These are phyloP conservation scores for Sclerotinia spermophila DNA, from an alignment of 2,329 filamentous ascomycete species.

Conservation along the genomic window DNA sequence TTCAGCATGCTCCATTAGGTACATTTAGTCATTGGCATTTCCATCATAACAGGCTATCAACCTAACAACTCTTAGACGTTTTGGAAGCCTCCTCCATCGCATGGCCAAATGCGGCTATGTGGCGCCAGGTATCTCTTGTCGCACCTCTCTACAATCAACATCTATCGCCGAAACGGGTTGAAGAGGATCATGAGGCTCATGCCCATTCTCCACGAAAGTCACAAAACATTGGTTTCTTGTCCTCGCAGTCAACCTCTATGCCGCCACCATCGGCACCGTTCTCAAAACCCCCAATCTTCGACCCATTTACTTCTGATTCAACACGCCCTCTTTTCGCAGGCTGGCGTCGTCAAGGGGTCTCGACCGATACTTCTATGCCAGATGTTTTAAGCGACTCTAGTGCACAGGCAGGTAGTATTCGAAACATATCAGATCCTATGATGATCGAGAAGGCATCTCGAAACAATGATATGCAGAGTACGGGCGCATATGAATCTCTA, in stretches of 20 bases:
- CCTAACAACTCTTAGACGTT: conserved; percentile 50
- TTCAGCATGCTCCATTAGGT: conserved; percentile 81
- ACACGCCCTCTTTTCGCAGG: conserved; percentile 23
- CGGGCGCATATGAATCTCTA: conserved; percentile 33
- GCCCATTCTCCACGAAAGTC: conserved; percentile 55
- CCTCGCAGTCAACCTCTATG: conserved; percentile 7
- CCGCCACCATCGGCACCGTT: conserved; percentile 26
- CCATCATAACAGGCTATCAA: neutral
- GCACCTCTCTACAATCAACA: conserved; percentile 33
- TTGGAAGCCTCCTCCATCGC: conserved; percentile 71
- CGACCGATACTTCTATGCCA: conserved; percentile 45
- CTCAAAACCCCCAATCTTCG: conserved; percentile 36
- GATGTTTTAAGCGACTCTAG: conserved; percentile 40
- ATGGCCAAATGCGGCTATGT: conserved; percentile 74
- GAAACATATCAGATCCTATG: conserved; percentile 35
- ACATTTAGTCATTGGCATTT: conserved; percentile 32
- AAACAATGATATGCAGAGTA: conserved; percentile 29
- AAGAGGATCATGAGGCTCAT: conserved; percentile 53
- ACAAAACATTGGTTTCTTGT: conserved; percentile 27
- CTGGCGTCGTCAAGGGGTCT: conserved; percentile 40
- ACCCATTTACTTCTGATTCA: conserved; percentile 42
- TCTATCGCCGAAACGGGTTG: conserved; percentile 39
- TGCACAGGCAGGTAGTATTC: conserved; percentile 37
- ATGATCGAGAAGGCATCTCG: conserved; percentile 24
- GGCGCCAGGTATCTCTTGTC: conserved; percentile 48